Evolutionary conservation across 306 rosid genomes (phyloP).

Genomic region (Betula pendula): DNA sequence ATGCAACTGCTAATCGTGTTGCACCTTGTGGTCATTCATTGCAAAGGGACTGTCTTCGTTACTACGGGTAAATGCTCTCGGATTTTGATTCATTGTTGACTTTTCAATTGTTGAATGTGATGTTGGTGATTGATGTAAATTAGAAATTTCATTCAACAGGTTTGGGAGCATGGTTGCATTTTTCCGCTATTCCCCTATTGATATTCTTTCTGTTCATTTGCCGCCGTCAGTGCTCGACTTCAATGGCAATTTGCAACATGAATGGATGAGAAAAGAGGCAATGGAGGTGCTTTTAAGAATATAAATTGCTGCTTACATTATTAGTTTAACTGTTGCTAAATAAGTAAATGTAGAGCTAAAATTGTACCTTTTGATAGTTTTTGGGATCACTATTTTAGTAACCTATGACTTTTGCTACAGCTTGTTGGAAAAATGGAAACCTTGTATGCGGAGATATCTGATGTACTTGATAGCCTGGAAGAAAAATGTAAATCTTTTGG

Average conservation of each 20-base stretch:
- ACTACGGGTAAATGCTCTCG: slow-evolving; percentile 68
- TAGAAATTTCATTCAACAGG: slow-evolving; percentile 51
- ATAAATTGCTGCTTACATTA: slow-evolving; percentile 21
- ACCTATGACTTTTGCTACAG: slow-evolving; percentile 38
- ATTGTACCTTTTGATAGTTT: slow-evolving; percentile 8
- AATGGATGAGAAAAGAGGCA: slow-evolving; percentile 79
- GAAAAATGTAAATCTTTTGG: slow-evolving; percentile 45
- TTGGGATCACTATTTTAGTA: slow-evolving; percentile 22
- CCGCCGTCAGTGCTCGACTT: slow-evolving; percentile 86
- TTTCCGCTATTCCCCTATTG: slow-evolving; percentile 89
- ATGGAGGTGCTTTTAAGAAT: slow-evolving; percentile 56
- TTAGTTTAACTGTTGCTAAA: slow-evolving; percentile 19
- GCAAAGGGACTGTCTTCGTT: slow-evolving; percentile 98
- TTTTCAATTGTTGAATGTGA: slow-evolving; percentile 19
- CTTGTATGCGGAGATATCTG: slow-evolving; percentile 70
- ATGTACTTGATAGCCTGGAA: slow-evolving; percentile 65
- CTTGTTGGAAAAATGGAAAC: slow-evolving; percentile 69
- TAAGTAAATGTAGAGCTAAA: background rate
- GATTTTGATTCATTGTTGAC: slow-evolving; percentile 12
- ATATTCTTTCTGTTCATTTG: slow-evolving; percentile 79
- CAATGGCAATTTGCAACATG: slow-evolving; percentile 61
- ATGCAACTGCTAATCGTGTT: slow-evolving; percentile 97
- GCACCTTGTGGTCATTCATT: slow-evolving; percentile 98
- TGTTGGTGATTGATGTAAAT: slow-evolving; percentile 23
- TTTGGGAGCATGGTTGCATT: slow-evolving; percentile 94